Conservation (phyloP, 257 asterid species). For the Nicotiana benthamiana region DNA sequence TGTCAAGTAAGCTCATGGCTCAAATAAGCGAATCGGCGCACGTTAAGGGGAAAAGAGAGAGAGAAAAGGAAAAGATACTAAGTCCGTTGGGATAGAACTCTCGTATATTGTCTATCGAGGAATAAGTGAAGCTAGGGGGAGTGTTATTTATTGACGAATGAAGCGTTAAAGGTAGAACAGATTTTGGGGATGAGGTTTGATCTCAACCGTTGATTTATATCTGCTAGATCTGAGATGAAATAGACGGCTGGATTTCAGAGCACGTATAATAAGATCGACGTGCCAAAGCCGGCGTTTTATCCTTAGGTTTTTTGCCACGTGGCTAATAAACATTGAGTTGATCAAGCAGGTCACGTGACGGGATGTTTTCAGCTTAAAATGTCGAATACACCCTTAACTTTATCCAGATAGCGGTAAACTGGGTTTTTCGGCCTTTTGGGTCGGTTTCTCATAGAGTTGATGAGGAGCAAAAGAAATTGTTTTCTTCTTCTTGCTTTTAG, state of each 20-base stretch:
- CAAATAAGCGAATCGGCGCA: constrained; percentile 5
- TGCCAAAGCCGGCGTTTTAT: constrained; percentile 7
- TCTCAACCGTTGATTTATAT: constrained; percentile 31
- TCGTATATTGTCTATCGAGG: neutral
- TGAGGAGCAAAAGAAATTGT: too few species aligned
- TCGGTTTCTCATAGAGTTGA: too few species aligned
- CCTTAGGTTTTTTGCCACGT: constrained; percentile 17
- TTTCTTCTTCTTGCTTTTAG: too few species aligned
- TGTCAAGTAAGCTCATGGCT: constrained; percentile 72
- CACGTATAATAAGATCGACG: constrained; percentile 52
- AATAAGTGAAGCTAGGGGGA: neutral
- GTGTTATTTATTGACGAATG: constrained; percentile 34
- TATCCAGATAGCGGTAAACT: neutral
- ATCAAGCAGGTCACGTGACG: constrained; percentile 20
- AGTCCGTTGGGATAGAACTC: neutral
- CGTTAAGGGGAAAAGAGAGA: neutral
- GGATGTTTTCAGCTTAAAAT: neutral
- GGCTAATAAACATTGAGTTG: neutral
- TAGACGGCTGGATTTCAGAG: constrained; percentile 34
- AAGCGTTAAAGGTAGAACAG: constrained; percentile 30
- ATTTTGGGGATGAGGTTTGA: constrained; percentile 14
- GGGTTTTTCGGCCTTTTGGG: neutral
- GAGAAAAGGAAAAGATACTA: too few species aligned
- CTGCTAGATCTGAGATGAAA: constrained; percentile 21
- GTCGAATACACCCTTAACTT: constrained; percentile 16